Evolutionary conservation across 768 basidiomycete species (phyloP), one percentile per base, ranked within the genome.

Genomic region (Suillus cothurnatus): DNA sequence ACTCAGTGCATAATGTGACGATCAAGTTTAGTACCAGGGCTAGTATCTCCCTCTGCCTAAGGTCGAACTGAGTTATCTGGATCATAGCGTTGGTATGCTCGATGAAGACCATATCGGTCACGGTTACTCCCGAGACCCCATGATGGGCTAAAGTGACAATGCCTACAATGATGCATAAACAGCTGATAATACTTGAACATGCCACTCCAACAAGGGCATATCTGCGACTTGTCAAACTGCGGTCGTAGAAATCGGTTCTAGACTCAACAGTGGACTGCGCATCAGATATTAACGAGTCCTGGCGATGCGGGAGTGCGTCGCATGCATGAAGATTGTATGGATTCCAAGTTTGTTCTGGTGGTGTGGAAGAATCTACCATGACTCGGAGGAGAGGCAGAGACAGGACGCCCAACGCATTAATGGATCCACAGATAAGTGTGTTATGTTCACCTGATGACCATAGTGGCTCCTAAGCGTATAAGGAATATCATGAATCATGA

Each of bases 1-100:
- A 67, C 39, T 77, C 76, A 15, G 73, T 76, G 34, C 76, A 76
- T 6, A 64, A 43, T 0, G 71, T 64, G 41, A 76, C 70, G 62
- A 76, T 65, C 15, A 73, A 50, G n/a, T 71, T 76, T 57, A 77
- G 72, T 5, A 26, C 72, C 7, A 76, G 67, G 43, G n/a, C 49
- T 39, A 78, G 53, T 4, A 69, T 38, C 57, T 76, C 76, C 38
- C 64, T 70, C 60, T 45, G 43, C 43, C 32, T 34, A 9, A 21
- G 6, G 43, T n/a, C 43, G 9, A 45, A 45, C 21, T 45, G 41
- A 43, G 19, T 43, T 43, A 43, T 39, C 5, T 5, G 32, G 32
- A 34, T 34, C 6, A 34, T 41, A 41, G 39, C 39, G 15, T 17
- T 41, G 17, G 19, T 17, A 41, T 15, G 39, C 17, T 41, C 39